phyloP scores from a whole-genome alignment of 768 basidiomycete species.

The Leucocoprinus leucothites region DNA sequence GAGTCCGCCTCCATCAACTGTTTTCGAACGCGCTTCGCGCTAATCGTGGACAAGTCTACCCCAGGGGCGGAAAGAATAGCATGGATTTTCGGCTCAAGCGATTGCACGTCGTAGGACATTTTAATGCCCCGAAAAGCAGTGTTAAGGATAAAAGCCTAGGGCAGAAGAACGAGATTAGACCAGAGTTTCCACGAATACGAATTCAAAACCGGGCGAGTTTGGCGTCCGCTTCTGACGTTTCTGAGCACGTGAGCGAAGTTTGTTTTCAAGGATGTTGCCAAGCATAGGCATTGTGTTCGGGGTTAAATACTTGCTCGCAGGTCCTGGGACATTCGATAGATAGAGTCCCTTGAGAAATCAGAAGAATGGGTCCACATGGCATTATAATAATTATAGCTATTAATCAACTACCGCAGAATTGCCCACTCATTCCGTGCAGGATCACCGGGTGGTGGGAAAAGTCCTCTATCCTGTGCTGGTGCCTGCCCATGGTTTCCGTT shows the following conservation, averaged over 20 bases:
- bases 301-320: not conserved
- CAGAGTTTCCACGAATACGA: not conserved
- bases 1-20: constrained; percentile 55
- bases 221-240: not conserved
- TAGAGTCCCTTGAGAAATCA: no score
- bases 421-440: constrained; percentile 67
- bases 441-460: constrained; percentile 63
- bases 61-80: constrained; percentile 74
- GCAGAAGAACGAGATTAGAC: constrained; percentile 8
- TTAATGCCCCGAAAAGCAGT: not conserved
- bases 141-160: not conserved
- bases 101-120: constrained; percentile 52
- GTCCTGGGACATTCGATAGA: not conserved
- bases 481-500: constrained; percentile 25
- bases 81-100: constrained; percentile 60
- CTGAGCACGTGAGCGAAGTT: constrained; percentile 16
- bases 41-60: constrained; percentile 75
- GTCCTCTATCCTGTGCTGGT: constrained; percentile 27
- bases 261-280: constrained; percentile 1
- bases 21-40: constrained; percentile 86
- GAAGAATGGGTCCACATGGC: no score
- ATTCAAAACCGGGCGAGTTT: no score
- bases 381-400: constrained; percentile 12
- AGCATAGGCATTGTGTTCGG: not conserved
- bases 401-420: constrained; percentile 44